Evolutionary conservation across 2,329 filamentous ascomycete species (phyloP).

Genomic region (Macrophomina phaseolina): DNA sequence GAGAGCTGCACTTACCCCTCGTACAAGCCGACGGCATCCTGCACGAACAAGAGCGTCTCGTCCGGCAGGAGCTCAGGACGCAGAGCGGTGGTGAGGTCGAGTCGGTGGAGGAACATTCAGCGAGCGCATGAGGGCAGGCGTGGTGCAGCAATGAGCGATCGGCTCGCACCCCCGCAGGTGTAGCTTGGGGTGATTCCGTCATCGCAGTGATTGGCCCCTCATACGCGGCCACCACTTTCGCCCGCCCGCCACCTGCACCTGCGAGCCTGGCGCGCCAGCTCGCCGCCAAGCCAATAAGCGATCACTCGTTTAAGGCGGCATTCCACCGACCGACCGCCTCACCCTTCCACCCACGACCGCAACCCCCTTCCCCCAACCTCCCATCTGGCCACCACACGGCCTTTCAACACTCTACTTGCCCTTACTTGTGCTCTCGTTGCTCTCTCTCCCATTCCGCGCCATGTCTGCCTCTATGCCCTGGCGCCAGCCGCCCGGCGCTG

Average conservation of each 20-base stretch:
- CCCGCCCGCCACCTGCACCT: neutral
- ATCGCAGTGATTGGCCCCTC: conserved; percentile 16
- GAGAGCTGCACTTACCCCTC: conserved; percentile 73
- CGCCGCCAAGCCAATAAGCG: conserved; percentile 20
- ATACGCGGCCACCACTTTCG: neutral
- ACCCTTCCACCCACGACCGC: conserved; percentile 12
- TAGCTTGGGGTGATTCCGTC: conserved; percentile 17
- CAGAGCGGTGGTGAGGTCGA: conserved; percentile 95
- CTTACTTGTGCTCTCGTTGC: conserved; percentile 22
- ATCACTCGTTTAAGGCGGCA: conserved; percentile 22
- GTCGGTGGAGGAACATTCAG: conserved; percentile 96
- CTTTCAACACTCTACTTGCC: neutral
- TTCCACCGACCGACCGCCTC: conserved; percentile 21
- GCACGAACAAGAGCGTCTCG: conserved; percentile 93
- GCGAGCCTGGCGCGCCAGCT: neutral
- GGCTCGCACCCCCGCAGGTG: conserved; percentile 13
- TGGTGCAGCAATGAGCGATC: conserved; percentile 1
- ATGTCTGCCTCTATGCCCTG: conserved; percentile 27
- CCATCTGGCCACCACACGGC: neutral
- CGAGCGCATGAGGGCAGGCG: conserved; percentile 49
- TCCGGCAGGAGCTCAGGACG: conserved; percentile 91
- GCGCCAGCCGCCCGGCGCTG: conserved; percentile 24
- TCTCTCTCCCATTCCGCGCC: neutral
- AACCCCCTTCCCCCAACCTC: conserved; percentile 1
- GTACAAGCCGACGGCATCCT: conserved; percentile 96